These are phyloP conservation scores for Pyrus communis DNA, from an alignment of 306 rosid genomes.

Conservation along the genomic window DNA sequence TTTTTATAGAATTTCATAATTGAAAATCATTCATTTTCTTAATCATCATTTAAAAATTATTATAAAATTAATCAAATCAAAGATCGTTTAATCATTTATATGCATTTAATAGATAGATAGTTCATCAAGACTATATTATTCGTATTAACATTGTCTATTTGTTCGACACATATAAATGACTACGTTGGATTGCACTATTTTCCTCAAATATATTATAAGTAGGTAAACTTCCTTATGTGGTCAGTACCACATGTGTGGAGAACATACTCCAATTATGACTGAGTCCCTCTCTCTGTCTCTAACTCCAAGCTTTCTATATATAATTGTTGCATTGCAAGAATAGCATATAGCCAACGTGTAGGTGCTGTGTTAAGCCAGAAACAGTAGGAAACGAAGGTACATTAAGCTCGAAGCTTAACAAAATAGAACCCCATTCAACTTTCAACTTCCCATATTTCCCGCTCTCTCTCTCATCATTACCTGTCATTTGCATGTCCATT, in stretches of 20 bases:
- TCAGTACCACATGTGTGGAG: background rate
- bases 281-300: background rate
- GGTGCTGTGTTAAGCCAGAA: background rate
- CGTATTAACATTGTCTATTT: no score
- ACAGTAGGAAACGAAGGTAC: background rate
- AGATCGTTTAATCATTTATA: no score
- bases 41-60: background rate
- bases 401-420: slow-evolving; percentile 1
- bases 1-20: background rate
- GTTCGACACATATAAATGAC: no score
- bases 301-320: slow-evolving; percentile 10
- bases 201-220: background rate
- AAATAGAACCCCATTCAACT: background rate
- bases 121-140: no score
- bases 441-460: slow-evolving; percentile 30
- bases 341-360: slow-evolving; percentile 17
- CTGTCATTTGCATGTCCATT: slow-evolving; percentile 10
- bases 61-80: background rate
- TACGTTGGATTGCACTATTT: no score
- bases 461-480: slow-evolving; percentile 37
- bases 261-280: background rate
- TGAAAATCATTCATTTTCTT: background rate
- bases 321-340: slow-evolving; percentile 36
- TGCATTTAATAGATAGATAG: no score
- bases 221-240: background rate